Evolutionary conservation across 768 basidiomycete species (phyloP).

Genomic region (Tulasnella sp.): DNA sequence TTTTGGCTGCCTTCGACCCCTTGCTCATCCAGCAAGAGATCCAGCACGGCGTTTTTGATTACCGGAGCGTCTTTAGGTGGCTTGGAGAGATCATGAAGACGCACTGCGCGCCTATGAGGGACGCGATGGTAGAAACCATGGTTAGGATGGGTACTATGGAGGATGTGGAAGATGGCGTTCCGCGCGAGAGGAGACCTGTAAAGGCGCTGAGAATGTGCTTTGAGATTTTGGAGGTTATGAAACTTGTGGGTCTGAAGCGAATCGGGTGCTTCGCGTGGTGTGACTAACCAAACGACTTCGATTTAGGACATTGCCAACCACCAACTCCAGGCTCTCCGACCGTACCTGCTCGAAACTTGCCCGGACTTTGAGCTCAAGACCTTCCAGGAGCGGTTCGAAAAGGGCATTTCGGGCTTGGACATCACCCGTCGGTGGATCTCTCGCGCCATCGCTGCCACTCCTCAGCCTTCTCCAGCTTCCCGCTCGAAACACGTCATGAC

Average conservation of each 20-base stretch:
- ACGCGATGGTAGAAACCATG: constrained; percentile 76
- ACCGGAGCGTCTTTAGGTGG: constrained; percentile 64
- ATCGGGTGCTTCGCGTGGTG: not conserved
- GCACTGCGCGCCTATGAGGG: constrained; percentile 91
- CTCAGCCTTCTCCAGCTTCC: constrained; percentile 1
- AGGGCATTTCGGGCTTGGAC: constrained; percentile 29
- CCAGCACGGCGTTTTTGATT: constrained; percentile 65
- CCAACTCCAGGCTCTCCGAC: constrained; percentile 84
- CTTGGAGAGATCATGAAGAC: constrained; percentile 77
- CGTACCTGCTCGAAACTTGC: constrained; percentile 75
- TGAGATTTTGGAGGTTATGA: constrained; percentile 91
- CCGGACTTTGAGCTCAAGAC: constrained; percentile 71
- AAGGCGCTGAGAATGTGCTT: constrained; percentile 73
- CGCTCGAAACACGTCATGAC: constrained; percentile 23
- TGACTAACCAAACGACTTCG: constrained; percentile 17
- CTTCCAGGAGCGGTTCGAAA: constrained; percentile 48
- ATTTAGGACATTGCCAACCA: constrained; percentile 90
- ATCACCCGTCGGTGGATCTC: constrained; percentile 59
- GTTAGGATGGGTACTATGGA: constrained; percentile 47
- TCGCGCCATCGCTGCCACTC: constrained; percentile 26
- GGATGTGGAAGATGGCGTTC: constrained; percentile 35
- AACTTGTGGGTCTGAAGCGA: constrained; percentile 57
- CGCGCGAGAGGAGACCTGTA: constrained; percentile 56
- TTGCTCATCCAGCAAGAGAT: constrained; percentile 77
- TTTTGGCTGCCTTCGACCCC: constrained; percentile 73